Percentiles rank a stretch among this genome's conserved stretches.
Evolutionary conservation across 352 stramenopile species (phyloP).

Genomic region (Pythium angustatum): DNA sequence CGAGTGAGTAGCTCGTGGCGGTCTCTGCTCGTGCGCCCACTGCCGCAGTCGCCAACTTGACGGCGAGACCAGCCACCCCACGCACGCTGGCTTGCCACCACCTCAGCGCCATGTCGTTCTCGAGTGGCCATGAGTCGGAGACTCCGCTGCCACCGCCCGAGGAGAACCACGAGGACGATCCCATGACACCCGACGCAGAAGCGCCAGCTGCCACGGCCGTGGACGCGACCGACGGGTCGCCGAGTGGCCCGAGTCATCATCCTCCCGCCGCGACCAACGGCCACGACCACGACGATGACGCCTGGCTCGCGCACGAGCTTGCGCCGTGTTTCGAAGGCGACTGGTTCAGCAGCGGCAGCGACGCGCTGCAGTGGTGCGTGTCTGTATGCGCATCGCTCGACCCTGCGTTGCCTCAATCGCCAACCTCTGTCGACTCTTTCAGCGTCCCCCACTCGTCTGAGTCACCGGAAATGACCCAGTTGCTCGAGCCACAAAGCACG

Average conservation of each 20-base stretch:
- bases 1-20: no score
- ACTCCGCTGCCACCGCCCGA: no score
- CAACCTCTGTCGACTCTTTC: slow-evolving; percentile 21
- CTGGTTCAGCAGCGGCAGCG: slow-evolving; percentile 8
- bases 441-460: no score
- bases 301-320: slow-evolving; percentile 5
- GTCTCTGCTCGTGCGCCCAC: no score
- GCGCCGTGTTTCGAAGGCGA: background rate
- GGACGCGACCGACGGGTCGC: background rate
- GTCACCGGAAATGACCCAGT: no score
- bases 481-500: no score
- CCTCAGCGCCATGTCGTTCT: no score
- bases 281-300: background rate
- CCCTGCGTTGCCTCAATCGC: slow-evolving; percentile 12
- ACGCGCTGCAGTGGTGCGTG: slow-evolving; percentile 4
- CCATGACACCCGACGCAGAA: background rate
- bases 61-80: background rate
- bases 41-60: slow-evolving; percentile 2
- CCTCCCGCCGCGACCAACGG: background rate
- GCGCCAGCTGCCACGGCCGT: background rate
- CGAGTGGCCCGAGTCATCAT: background rate
- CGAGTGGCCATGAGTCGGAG: no score
- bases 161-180: no score
- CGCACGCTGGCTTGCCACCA: background rate
- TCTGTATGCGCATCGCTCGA: background rate